phyloP scores from a whole-genome alignment of 331 rosid genomes.

The Erythrophleum ivorense region DNA sequence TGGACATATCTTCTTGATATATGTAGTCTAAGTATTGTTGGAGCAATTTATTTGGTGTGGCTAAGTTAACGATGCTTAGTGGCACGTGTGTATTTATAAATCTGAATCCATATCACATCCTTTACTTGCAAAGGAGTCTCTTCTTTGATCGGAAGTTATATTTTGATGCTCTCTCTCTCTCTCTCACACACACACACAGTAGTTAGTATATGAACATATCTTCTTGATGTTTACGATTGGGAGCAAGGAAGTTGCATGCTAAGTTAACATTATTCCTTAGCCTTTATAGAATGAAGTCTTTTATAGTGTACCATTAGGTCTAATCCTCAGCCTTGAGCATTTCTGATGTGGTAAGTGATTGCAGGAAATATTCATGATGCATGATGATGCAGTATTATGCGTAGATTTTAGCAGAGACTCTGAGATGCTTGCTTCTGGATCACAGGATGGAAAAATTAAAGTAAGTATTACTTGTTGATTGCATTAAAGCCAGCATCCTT shows the following conservation, averaged over 20 bases:
- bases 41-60: constrained; percentile 9
- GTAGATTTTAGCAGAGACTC: constrained; percentile 97
- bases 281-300: constrained; percentile 29
- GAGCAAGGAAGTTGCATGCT: constrained; percentile 8
- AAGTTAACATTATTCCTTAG: background rate
- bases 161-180: constrained; percentile 9
- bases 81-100: background rate
- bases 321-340: constrained; percentile 28
- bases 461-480: constrained; percentile 53
- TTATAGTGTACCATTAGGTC: constrained; percentile 6
- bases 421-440: constrained; percentile 96
- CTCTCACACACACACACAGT: background rate
- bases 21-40: background rate
- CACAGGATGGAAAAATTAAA: constrained; percentile 97
- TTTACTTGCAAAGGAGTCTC: background rate
- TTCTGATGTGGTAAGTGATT: constrained; percentile 46
- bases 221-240: constrained; percentile 18
- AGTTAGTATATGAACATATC: background rate
- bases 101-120: background rate
- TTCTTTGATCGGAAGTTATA: constrained; percentile 26
- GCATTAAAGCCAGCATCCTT: constrained; percentile 12
- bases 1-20: constrained; percentile 8
- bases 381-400: constrained; percentile 93
- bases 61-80: constrained; percentile 1
- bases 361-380: constrained; percentile 99